These are phyloP conservation scores for Ogataea salicorniae DNA, from an alignment of 805 yeast genomes.

Conservation along the genomic window DNA sequence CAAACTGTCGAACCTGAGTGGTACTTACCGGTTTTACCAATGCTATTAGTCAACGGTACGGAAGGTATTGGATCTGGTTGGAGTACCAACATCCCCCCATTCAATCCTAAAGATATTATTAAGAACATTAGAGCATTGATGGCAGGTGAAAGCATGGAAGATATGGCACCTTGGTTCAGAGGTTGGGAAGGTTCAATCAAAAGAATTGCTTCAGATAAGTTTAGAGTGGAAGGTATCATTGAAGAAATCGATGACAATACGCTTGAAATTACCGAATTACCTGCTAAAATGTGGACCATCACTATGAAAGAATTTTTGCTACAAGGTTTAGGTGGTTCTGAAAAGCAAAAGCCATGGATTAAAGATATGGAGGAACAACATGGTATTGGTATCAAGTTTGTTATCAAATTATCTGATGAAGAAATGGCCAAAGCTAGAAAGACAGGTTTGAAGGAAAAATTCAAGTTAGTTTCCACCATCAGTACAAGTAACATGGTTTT, in stretches of 20 bases:
- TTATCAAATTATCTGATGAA: conserved; percentile 64
- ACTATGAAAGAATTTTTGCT: conserved; percentile 81
- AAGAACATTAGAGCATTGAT: conserved; percentile 66
- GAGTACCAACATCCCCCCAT: conserved; percentile 91
- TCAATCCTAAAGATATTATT: conserved; percentile 81
- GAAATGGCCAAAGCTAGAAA: conserved; percentile 78
- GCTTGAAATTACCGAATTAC: conserved; percentile 86
- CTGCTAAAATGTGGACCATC: conserved; percentile 89
- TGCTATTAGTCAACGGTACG: conserved; percentile 90
- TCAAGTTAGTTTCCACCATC: conserved; percentile 66
- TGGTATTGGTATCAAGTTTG: conserved; percentile 71
- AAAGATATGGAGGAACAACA: conserved; percentile 96
- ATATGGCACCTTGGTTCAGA: conserved; percentile 88
- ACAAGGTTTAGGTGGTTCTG: conserved; percentile 69
- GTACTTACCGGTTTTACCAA: conserved; percentile 92
- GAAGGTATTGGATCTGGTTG: conserved; percentile 99
- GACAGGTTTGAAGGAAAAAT: conserved; percentile 78
- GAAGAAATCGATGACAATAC: conserved; percentile 77
- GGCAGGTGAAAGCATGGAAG: conserved; percentile 62
- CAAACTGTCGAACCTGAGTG: conserved; percentile 92
- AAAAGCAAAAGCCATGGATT: conserved; percentile 76
- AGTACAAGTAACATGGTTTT: conserved; percentile 89
- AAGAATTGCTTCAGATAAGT: conserved; percentile 58
- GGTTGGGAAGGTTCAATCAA: conserved; percentile 91
- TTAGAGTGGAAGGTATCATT: conserved; percentile 71